Evolutionary conservation across 139 green algal species (phyloP), one percentile per base, ranked within the genome.

Genomic region (Yamagishiella unicocca): DNA sequence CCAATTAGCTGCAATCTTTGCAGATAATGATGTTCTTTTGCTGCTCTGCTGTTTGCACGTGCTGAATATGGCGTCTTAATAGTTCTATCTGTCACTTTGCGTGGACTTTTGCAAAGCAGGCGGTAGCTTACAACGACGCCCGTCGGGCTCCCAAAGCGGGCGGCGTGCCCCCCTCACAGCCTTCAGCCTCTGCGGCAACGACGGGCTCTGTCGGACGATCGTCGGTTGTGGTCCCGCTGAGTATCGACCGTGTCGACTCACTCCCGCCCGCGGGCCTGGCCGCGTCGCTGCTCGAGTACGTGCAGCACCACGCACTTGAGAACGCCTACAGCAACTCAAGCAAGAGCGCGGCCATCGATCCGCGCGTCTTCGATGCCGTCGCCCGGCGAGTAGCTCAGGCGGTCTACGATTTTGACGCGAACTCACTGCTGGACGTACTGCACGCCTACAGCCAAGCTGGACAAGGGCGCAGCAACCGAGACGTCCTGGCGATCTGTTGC

Each of bases 401-500:
- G 35, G 31, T 67, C 2, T 21, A 82, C 22, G 50, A 82, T 17
- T 82, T 68, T n/a, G 46, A 68, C 31, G 74, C 38, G 2, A 24
- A 33, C 33, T 37, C 46, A 12, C 35, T 82, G n/a, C 50, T 82
- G 1, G 74, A 67, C 46, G 19, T 82, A 24, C 46, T 82, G 53
- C 50, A 67, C 10, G 74, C 74, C 6, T 82, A 35, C 74, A 68
- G 74, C 46, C 27, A 27, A 25, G 42, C 43, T 6, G 72, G 43
- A 22, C 72, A 81, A 45, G 72, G 37, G 7, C 43, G 46, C 25
- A 31, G 29, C 72, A 10, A 68, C 53, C 74, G 74, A 27, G 74
- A 82, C 33, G 3, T 72, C 2, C 54, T 83, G 38, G 76, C 76
- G 0, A 54, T 72, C 7, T 83, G 76, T 54, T 83, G 76, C 76